Conservation (phyloP, 371 early-diverging fungal genomes). For the Phascolomyces articulosus region DNA sequence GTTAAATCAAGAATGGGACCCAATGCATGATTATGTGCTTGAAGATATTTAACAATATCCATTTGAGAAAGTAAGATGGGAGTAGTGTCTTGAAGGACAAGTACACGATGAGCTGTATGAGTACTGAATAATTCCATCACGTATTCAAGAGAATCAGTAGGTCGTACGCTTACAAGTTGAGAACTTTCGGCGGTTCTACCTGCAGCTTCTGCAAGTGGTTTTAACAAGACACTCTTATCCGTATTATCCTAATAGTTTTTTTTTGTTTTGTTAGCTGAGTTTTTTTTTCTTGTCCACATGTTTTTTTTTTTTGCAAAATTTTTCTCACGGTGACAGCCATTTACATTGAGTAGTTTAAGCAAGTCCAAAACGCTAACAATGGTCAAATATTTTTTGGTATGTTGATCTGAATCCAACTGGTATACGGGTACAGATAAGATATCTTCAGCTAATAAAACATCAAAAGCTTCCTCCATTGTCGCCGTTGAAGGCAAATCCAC, state of each 20-base stretch:
- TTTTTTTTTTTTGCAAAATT: background rate
- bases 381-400: slow-evolving; percentile 51
- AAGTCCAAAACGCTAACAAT: slow-evolving; percentile 63
- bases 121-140: slow-evolving; percentile 48
- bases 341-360: slow-evolving; percentile 40
- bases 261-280: background rate
- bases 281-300: background rate
- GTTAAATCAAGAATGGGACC: slow-evolving; percentile 56
- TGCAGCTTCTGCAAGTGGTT: slow-evolving; percentile 42
- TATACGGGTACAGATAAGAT: slow-evolving; percentile 67
- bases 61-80: slow-evolving; percentile 62
- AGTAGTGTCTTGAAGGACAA: slow-evolving; percentile 40
- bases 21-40: slow-evolving; percentile 58
- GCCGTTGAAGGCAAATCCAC: slow-evolving; percentile 57
- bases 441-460: slow-evolving; percentile 54
- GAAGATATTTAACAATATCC: slow-evolving; percentile 60
- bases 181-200: slow-evolving; percentile 40
- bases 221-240: slow-evolving; percentile 19
- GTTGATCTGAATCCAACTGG: slow-evolving; percentile 28
- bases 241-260: background rate
- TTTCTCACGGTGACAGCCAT: slow-evolving; percentile 30
- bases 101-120: slow-evolving; percentile 52
- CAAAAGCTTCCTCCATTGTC: slow-evolving; percentile 64
- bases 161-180: slow-evolving; percentile 40
- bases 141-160: slow-evolving; percentile 34